Base-by-base conservation (phyloP, 331 rosid species). In the Ulmus americana region DNA sequence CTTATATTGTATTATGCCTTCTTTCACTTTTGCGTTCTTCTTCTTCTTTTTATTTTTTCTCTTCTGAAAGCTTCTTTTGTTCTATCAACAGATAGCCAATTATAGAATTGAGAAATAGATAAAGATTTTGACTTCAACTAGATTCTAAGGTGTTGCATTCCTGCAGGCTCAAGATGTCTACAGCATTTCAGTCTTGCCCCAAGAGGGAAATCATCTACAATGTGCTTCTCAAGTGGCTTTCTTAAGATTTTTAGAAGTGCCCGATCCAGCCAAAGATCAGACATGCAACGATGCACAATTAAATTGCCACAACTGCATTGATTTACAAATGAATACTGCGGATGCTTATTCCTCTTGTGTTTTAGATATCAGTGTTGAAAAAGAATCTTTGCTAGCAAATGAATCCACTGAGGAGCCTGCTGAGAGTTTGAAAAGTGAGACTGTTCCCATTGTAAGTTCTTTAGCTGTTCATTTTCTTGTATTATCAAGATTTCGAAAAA, bases 111-210 rank as follows among this genome's bases (percentile, higher is more conserved):
- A 55, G 48, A 65, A 65, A 65, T 51, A 11, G 40, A 40, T 13
- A 11, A 59, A 39, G 51, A 28, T 12, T 60, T 61, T 46, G 10
- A 6, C 61, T 35, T 11, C 10, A 5, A 5, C 55, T 45, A 12
- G 18, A 76, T 53, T 59, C 42, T 63, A 11, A 55, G 55, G 45
- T 45, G 22, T 54, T 70, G 48, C 59, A 8, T 72, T 55, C 65
- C 55, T 73, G 76, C 80, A 91, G 97, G 85, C 72, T 55, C 77
- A 64, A 83, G 92, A 91, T 76, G 63, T 84, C 67, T 88, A 67
- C 62, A 77, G 86, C 73, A 72, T 82, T 83, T 77, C 86, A 40
- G 71, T 88, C 75, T 65, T 70, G 79, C 72, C 86, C 55, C 69
- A 79, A 73, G 90, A 81, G 52, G 74, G 44, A 38, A 76, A 69